Evolutionary conservation across 345 rosid species (phyloP).

Genomic region (Clarkia xantiana): DNA sequence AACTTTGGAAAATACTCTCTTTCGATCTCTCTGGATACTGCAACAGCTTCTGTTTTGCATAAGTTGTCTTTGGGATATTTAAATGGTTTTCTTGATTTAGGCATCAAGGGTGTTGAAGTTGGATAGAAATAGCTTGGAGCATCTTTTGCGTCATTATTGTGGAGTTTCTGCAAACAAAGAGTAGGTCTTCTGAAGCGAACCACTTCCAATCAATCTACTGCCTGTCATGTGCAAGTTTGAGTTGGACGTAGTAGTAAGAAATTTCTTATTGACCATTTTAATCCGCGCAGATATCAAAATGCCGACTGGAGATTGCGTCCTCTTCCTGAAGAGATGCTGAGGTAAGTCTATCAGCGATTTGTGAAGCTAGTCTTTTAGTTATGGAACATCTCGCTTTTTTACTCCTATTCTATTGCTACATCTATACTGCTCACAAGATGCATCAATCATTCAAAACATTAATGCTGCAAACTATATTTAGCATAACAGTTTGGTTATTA

Average conservation of each 20-base stretch:
- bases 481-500: too few species aligned
- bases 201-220: neutral
- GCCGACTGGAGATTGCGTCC: slow-evolving; percentile 98
- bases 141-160: slow-evolving; percentile 62
- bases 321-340: slow-evolving; percentile 69
- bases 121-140: slow-evolving; percentile 83
- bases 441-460: too few species aligned
- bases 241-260: neutral
- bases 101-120: slow-evolving; percentile 79
- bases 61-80: neutral
- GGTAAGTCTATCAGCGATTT: slow-evolving; percentile 20
- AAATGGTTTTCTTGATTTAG: slow-evolving; percentile 15
- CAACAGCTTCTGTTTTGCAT: neutral
- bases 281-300: slow-evolving; percentile 72
- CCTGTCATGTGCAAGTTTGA: neutral
- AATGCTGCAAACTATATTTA: too few species aligned
- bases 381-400: neutral
- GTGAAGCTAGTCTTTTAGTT: neutral
- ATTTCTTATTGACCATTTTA: neutral
- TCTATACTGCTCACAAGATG: too few species aligned
- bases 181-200: slow-evolving; percentile 19
- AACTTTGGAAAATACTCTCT: too few species aligned
- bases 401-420: neutral
- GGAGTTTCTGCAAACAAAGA: slow-evolving; percentile 80
- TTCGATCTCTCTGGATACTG: too few species aligned